Percentiles rank a stretch among this genome's conserved stretches.
phyloP scores from a whole-genome alignment of 352 stramenopile genomes.

The Phytophthora aleatoria region DNA sequence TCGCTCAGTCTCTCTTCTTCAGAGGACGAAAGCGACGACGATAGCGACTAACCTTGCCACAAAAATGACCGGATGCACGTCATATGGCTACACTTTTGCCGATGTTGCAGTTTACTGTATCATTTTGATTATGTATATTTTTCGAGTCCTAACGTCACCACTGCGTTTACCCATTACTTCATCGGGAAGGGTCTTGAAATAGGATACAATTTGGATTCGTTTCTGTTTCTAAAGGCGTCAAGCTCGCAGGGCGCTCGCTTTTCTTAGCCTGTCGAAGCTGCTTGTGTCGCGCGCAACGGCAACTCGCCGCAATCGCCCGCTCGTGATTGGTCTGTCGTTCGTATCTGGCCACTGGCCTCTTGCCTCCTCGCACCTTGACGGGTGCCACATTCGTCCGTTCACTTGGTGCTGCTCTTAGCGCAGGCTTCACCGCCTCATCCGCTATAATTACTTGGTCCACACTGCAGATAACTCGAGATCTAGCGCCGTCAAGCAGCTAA shows the following conservation, averaged over 20 bases:
- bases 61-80: not conserved
- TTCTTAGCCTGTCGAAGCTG: conserved; percentile 16
- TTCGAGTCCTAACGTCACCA: not conserved
- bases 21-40: conserved; percentile 61
- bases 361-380: conserved; percentile 3
- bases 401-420: not conserved
- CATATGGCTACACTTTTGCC: not conserved
- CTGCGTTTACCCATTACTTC: conserved; percentile 4
- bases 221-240: not conserved
- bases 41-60: conserved; percentile 45
- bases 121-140: conserved; percentile 3
- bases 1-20: conserved; percentile 77
- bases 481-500: conserved; percentile 1
- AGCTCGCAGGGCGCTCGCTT: not conserved
- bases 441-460: conserved; percentile 28
- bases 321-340: conserved; percentile 16
- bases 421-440: not conserved
- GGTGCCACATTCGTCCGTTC: not conserved
- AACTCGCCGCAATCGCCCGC: not conserved
- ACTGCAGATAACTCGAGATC: conserved; percentile 8
- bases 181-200: not conserved
- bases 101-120: conserved; percentile 1
- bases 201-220: not conserved
- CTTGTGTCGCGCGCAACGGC: conserved; percentile 13
- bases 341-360: conserved; percentile 18